Evolutionary conservation across 1,284 basidiomycete species (phyloP), one percentile per base, ranked within the genome.

Genomic region (Fistulina hepatica): DNA sequence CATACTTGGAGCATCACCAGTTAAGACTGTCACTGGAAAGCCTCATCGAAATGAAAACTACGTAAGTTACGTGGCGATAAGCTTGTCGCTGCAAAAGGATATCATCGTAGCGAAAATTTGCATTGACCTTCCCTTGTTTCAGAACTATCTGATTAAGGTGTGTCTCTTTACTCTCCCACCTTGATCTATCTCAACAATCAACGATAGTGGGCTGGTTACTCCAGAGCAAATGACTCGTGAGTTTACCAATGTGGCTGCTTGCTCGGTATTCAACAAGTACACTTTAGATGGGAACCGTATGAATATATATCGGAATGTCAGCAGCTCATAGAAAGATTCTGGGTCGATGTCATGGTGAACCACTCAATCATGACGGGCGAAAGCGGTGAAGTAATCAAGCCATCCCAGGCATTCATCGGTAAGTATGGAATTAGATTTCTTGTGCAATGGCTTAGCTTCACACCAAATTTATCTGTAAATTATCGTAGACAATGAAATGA

Each of bases 341-440:
- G 47, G 47, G 15, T 11, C 5, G 37, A 44, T 17, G 17, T 45
- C 1, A 45, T 43, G 8, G 1, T 21, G 4, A 45, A 47, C 38
- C 19, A 48, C 40, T n/a, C n/a, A n/a, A n/a, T n/a, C n/a, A 39
- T 2, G 45, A 48, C 34, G 46, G 47, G 21, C 8, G 12, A 2
- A 16, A 21, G 7, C n/a, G 47, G 45, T 2, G 8, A 33, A 5
- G 15, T 23, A 3, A 21, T 40, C 5, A 20, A 17, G 15, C 60
- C 71, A 7, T 43, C 45, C 4, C 43, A 47, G n/a, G 39, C 48
- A 31, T 67, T 65, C 64, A 68, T 67, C 19, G 38, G 64, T 69
- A 36, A 27, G n/a, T n/a, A n/a, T n/a, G n/a, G n/a, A n/a, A n/a
- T n/a, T n/a, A n/a, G n/a, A n/a, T n/a, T n/a, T n/a, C n/a, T n/a